A percentile compares a stretch with the other conserved stretches of the same genome.
Evolutionary conservation across 2,329 filamentous ascomycete genomes (phyloP).

Genomic region (Thelonectria olida): DNA sequence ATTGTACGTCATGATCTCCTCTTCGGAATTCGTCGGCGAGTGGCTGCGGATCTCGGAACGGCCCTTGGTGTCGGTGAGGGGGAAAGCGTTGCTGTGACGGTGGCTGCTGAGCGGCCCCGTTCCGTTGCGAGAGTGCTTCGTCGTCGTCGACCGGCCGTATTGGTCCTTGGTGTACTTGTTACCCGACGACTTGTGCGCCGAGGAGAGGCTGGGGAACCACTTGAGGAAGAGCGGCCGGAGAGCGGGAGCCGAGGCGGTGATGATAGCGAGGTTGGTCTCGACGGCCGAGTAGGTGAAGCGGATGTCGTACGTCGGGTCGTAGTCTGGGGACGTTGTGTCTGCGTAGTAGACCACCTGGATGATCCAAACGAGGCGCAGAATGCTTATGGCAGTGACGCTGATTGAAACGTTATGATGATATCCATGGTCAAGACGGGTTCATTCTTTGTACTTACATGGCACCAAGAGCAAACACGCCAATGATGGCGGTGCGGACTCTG

Average conservation of each 20-base stretch:
- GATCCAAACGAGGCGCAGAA: slow-evolving; percentile 44
- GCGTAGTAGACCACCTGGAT: slow-evolving; percentile 33
- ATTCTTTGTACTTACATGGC: slow-evolving; percentile 41
- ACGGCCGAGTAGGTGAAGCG: slow-evolving; percentile 45
- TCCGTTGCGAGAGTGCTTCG: slow-evolving; percentile 23
- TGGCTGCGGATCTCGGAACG: slow-evolving; percentile 45
- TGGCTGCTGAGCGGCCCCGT: slow-evolving; percentile 18
- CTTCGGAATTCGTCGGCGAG: slow-evolving; percentile 47
- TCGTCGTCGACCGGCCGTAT: slow-evolving; percentile 15
- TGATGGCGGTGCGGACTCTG: slow-evolving; percentile 48
- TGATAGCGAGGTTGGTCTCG: slow-evolving; percentile 50
- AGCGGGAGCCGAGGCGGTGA: slow-evolving; percentile 48
- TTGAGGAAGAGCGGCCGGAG: slow-evolving; percentile 46
- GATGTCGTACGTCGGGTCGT: slow-evolving; percentile 43
- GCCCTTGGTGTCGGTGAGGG: slow-evolving; percentile 41
- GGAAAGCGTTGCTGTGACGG: slow-evolving; percentile 25
- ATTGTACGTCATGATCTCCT: slow-evolving; percentile 52
- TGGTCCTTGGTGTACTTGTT: slow-evolving; percentile 26
- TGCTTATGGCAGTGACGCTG: slow-evolving; percentile 46
- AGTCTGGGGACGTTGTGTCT: slow-evolving; percentile 1
- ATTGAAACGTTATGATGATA: background rate
- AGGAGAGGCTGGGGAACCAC: slow-evolving; percentile 47
- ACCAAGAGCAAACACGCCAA: slow-evolving; percentile 51
- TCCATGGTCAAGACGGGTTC: background rate
- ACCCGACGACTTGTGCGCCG: slow-evolving; percentile 25